These are phyloP conservation scores for Phytophthora ohioensis DNA, from an alignment of 352 stramenopile genomes.

Conservation along the genomic window DNA sequence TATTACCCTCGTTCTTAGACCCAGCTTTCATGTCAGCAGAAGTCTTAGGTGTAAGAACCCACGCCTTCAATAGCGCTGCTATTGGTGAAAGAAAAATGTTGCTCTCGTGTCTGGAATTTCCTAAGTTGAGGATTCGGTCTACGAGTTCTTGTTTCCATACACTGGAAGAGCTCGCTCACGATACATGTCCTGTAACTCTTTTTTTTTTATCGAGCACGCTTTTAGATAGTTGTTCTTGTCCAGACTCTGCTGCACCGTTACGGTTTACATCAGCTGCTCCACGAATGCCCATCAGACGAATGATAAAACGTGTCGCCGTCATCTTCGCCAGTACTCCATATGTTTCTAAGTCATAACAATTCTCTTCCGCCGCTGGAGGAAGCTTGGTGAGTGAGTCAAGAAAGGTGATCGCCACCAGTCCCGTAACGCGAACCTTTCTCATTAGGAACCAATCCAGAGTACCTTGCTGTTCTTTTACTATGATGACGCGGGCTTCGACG, in stretches of 20 bases:
- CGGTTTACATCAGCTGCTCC: no score
- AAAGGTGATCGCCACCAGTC: neutral
- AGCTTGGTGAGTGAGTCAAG: neutral
- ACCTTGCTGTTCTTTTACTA: neutral
- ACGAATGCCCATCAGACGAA: no score
- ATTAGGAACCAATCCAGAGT: neutral
- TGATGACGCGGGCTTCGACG: neutral
- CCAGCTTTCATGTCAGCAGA: neutral
- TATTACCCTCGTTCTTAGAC: neutral
- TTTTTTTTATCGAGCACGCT: neutral
- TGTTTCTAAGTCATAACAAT: neutral
- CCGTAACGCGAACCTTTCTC: neutral
- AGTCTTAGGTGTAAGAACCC: neutral
- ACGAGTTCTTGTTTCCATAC: constrained; percentile 3
- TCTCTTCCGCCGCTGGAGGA: neutral
- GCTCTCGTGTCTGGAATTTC: no score
- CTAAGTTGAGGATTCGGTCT: neutral
- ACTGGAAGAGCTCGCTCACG: neutral
- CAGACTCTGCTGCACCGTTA: neutral
- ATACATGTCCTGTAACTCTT: neutral
- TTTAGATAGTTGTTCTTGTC: neutral
- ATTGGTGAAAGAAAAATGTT: no score
- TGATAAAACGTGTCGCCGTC: neutral
- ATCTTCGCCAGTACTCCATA: neutral
- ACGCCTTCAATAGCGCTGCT: neutral